Percentiles rank a stretch among this genome's conserved stretches.
These are phyloP conservation scores for Chaetomiaceae sp. DNA, from an alignment of 2,329 filamentous ascomycete genomes.

Conservation along the genomic window DNA sequence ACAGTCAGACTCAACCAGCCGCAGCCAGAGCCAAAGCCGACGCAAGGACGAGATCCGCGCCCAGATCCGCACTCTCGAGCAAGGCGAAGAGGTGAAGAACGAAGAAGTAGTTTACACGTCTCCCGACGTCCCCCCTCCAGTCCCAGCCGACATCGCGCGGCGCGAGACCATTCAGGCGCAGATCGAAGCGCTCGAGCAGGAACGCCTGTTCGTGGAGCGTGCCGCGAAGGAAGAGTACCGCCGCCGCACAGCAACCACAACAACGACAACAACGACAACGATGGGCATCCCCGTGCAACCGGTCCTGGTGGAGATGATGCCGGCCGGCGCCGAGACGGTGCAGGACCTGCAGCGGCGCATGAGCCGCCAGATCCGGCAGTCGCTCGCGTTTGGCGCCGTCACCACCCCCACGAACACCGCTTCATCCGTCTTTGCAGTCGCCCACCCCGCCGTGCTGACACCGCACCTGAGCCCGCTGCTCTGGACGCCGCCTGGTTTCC, in stretches of 20 bases:
- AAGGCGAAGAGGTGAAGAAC: background rate
- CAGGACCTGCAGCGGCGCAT: constrained; percentile 20
- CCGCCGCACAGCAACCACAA: constrained; percentile 13
- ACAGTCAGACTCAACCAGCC: constrained; percentile 8
- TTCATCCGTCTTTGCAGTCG: no score
- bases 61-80: background rate
- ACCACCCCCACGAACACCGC: background rate
- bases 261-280: background rate
- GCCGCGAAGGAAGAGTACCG: constrained; percentile 21
- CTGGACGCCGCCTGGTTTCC: background rate
- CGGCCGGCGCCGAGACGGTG: constrained; percentile 11
- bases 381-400: constrained; percentile 11
- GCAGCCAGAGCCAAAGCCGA: constrained; percentile 11
- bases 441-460: no score
- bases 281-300: background rate
- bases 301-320: background rate
- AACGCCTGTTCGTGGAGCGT: constrained; percentile 28
- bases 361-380: constrained; percentile 18
- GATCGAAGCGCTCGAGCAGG: constrained; percentile 32
- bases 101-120: background rate
- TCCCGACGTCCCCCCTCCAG: background rate
- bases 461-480: background rate
- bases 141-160: background rate
- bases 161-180: constrained; percentile 26
- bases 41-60: constrained; percentile 12